Evolutionary conservation across 164 flowering plant species (phyloP).

Genomic region (Piper betle): DNA sequence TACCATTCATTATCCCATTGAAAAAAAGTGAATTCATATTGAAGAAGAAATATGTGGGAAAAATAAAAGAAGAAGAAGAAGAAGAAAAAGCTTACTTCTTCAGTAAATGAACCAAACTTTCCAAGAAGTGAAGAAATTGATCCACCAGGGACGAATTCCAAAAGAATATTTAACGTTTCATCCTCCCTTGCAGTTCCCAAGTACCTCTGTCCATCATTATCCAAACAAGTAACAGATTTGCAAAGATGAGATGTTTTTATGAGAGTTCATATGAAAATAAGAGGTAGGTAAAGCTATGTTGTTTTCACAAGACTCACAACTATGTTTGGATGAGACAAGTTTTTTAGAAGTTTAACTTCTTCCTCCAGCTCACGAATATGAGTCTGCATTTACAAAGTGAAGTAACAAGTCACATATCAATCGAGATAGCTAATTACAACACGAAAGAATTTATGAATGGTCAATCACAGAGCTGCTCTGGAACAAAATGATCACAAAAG

Average conservation of each 20-base stretch:
- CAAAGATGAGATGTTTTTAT: neutral
- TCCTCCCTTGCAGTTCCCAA: slow-evolving; percentile 93
- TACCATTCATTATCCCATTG: neutral
- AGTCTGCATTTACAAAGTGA: slow-evolving; percentile 25
- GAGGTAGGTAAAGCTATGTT: neutral
- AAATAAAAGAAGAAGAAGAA: neutral
- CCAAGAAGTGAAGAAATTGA: slow-evolving; percentile 91
- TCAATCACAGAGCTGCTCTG: neutral
- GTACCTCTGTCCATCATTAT: slow-evolving; percentile 50
- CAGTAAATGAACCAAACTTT: slow-evolving; percentile 94
- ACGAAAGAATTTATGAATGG: too few relatives aligned
- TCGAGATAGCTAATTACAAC: too few relatives aligned
- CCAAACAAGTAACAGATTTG: neutral
- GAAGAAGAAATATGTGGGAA: neutral
- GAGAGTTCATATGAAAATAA: neutral
- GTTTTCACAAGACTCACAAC: slow-evolving; percentile 45
- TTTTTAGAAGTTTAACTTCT: slow-evolving; percentile 86
- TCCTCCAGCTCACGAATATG: slow-evolving; percentile 88
- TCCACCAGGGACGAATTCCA: slow-evolving; percentile 99
- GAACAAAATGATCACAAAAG: neutral
- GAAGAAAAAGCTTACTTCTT: slow-evolving; percentile 51
- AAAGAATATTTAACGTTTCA: slow-evolving; percentile 65
- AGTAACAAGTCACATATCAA: neutral
- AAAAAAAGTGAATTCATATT: neutral
- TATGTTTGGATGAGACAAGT: slow-evolving; percentile 86